Base-by-base conservation (phyloP, 352 stramenopile species). In the Globisporangium rhizosaccharum region DNA sequence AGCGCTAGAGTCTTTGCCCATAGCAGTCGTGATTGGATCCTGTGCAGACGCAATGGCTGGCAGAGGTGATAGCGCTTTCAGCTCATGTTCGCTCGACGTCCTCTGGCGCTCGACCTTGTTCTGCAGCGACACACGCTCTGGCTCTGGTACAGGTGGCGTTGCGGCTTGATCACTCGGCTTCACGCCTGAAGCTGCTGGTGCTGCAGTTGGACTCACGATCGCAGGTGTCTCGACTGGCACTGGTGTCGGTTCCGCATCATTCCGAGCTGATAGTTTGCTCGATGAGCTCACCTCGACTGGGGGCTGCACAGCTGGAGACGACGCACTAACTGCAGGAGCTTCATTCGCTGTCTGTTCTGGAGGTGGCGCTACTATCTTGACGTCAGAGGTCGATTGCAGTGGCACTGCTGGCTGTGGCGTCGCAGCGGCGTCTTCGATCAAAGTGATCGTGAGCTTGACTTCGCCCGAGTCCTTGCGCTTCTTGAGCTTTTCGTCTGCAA, bases 401-500 rank as follows among this genome's bases (percentile, higher is more conserved):
- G 18, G 20, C 25, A 18, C n/a, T 12, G 33, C n/a, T 12, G 8
- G n/a, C 39, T 59, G 55, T 3, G 25, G 36, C 9, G 28, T 20
- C 2, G n/a, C 8, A 5, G 3, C 26, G 6, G 30, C 20, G 9
- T 59, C 42, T 8, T 79, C 70, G 14, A 82, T 51, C 25, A 85
- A 47, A 5, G 59, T 68, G 39, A 82, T 76, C 25, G 72, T 81
- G 15, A 85, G 59, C 53, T 75, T 61, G 20, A 85, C 45, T 42
- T 82, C 72, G 14, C 72, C 72, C 0, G 52, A 54, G 3, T 60
- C 36, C 20, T 67, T 67, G 45, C 69, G 78, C 36, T 66, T 76
- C 63, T 85, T 80, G 48, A 78, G 58, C 36, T 72, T 75, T 47
- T 79, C 69, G 39, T 81, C 72, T 10, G 56, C 57, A 51, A 71